Base-by-base conservation (phyloP, 192 early-diverging fungal species). In the Rhizoclosmatium sp. region DNA sequence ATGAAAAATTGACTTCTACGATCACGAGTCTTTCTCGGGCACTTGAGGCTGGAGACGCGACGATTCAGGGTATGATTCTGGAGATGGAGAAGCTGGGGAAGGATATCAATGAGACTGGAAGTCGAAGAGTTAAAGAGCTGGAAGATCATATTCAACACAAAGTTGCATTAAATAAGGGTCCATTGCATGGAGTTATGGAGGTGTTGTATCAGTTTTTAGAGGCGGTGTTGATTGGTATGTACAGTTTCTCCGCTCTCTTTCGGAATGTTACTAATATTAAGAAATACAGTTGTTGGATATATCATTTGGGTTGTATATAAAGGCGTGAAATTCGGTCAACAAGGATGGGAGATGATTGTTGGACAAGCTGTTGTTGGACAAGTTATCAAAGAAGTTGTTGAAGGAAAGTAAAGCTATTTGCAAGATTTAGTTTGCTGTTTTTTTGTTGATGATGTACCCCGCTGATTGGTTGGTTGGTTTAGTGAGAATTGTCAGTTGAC, bases 251-350 rank as follows among this genome's bases (percentile, higher is more conserved):
- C 7, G 21, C 21, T 59, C 14, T 21, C 1, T 51, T 21, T 72
- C 1, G n/a, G n/a, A 31, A 31, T 31, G 31, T 31, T 31, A 31
- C 31, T 31, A 0, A 31, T 0, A 31, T 31, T 31, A 31, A 0
- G 31, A 31, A 31, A 31, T 4, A 0, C 45, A 75, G 72, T 46
- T 16, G n/a, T 75, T 59, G 72, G 72, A 42, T 75, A 75, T 47
- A 46, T 75, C 9, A 64, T 75, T 21, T 75, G 72, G 72, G 7
- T 75, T 62, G 42, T 60, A 14, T 75, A 75, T 64, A 75, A 49
- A 44, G 72, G 59, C n/a, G 16, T 31, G 14, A 59, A 75, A 44
- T 19, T 42, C 7, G 56, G 39, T 12, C n/a, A 75, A 44, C 47
- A 58, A 9, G 72, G 72, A 62, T 75, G 46, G 7, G 46, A 45